phyloP scores from a whole-genome alignment of 148 eudicot species.

The Cornus suecica region DNA sequence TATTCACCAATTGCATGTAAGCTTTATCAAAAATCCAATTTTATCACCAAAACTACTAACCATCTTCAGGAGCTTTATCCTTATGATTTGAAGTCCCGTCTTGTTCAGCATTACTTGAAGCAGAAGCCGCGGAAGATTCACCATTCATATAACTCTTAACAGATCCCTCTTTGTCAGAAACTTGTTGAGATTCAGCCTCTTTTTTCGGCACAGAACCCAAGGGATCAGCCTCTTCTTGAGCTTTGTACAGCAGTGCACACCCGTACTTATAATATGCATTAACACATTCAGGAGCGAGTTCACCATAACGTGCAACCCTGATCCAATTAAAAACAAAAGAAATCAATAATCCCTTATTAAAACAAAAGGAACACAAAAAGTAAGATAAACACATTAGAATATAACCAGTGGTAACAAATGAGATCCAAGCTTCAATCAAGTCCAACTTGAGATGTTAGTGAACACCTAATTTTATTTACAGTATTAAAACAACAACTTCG shows the following conservation, averaged over 20 bases:
- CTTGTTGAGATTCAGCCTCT: conserved; percentile 52
- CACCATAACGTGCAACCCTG: conserved; percentile 79
- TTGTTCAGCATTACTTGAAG: conserved; percentile 37
- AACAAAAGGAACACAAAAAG: neutral
- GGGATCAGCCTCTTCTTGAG: conserved; percentile 96
- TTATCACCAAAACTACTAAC: conserved; percentile 27
- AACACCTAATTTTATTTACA: no score
- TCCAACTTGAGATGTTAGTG: no score
- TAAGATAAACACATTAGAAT: neutral
- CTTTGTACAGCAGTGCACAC: conserved; percentile 80
- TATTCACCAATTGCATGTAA: conserved; percentile 2
- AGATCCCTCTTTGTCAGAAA: conserved; percentile 46
- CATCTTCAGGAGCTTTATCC: conserved; percentile 39
- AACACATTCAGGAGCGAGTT: conserved; percentile 87
- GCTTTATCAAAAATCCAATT: neutral
- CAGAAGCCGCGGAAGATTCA: conserved; percentile 63
- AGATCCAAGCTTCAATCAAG: no score
- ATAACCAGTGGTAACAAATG: no score
- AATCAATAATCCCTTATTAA: neutral
- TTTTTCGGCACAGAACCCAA: conserved; percentile 75
- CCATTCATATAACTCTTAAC: conserved; percentile 28
- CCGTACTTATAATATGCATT: conserved; percentile 78
- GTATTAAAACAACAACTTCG: no score
- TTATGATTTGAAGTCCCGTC: conserved; percentile 41
- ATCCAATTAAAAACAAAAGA: neutral